These are phyloP conservation scores for Penicillium pancosmium DNA, from an alignment of 495 filamentous ascomycete species.

Conservation along the genomic window DNA sequence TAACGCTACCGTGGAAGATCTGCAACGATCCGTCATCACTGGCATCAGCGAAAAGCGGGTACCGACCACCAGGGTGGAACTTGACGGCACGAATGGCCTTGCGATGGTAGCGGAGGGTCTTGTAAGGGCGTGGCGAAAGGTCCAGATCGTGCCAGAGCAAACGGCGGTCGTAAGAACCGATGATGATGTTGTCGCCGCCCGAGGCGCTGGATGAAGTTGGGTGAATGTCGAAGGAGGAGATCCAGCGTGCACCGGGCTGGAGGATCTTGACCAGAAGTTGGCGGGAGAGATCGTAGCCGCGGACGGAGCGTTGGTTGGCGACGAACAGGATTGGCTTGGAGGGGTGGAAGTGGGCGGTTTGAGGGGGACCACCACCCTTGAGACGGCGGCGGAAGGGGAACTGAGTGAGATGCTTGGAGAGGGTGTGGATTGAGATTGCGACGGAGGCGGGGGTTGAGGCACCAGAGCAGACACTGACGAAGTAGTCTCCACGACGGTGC, in stretches of 20 bases:
- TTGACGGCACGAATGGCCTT: constrained; percentile 87
- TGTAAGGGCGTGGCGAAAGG: constrained; percentile 85
- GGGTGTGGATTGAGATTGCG: constrained; percentile 92
- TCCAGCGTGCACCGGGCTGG: constrained; percentile 92
- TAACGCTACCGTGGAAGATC: constrained; percentile 95
- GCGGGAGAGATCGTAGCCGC: constrained; percentile 86
- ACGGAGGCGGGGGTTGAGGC: constrained; percentile 63
- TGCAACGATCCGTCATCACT: constrained; percentile 93
- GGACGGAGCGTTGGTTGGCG: constrained; percentile 87
- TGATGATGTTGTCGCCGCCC: constrained; percentile 88
- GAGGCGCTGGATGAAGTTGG: constrained; percentile 57
- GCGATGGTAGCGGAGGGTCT: constrained; percentile 89
- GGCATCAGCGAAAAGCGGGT: constrained; percentile 90
- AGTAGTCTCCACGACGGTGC: constrained; percentile 94
- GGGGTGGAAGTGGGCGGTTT: constrained; percentile 93
- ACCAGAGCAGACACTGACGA: constrained; percentile 83
- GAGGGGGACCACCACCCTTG: constrained; percentile 79
- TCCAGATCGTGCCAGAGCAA: constrained; percentile 98
- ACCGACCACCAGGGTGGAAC: constrained; percentile 75
- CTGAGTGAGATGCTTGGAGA: constrained; percentile 93
- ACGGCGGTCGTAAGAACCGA: constrained; percentile 90
- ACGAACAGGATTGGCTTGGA: constrained; percentile 92
- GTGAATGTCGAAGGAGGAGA: constrained; percentile 90
- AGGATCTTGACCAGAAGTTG: constrained; percentile 89
- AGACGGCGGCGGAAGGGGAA: constrained; percentile 80